Conservation (phyloP, 345 rosid genomes). For the Mercurialis annua region DNA sequence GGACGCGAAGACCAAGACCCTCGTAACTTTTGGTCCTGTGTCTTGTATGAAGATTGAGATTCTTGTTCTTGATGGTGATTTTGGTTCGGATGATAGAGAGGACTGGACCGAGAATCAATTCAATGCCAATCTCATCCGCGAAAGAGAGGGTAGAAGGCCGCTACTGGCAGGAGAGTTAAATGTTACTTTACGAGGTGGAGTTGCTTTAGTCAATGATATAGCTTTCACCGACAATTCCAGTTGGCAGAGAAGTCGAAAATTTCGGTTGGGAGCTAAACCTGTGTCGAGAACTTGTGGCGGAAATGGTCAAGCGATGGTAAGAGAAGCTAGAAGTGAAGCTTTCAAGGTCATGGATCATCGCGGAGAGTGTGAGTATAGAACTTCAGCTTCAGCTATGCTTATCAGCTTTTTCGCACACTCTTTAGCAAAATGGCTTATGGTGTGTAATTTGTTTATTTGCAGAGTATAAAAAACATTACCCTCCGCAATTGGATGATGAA, state of each 20-base stretch:
- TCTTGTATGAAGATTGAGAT: conserved; percentile 56
- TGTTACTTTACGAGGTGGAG: conserved; percentile 44
- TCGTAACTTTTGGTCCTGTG: conserved; percentile 38
- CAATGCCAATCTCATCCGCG: conserved; percentile 38
- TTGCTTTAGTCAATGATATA: conserved; percentile 40
- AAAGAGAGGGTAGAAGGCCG: conserved; percentile 70
- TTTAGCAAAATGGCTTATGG: conserved; percentile 2
- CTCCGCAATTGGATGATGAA: conserved; percentile 52
- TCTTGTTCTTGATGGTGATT: conserved; percentile 61
- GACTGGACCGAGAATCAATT: conserved; percentile 48
- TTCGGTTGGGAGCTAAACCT: conserved; percentile 65
- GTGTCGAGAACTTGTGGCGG: conserved; percentile 33
- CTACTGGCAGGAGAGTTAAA: conserved; percentile 59
- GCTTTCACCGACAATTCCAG: conserved; percentile 75
- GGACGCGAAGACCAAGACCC: conserved; percentile 36
- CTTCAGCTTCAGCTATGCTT: not conserved
- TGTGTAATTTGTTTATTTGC: conserved; percentile 11
- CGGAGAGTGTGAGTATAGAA: conserved; percentile 61
- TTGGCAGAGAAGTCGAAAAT: conserved; percentile 68
- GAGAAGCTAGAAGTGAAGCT: conserved; percentile 63
- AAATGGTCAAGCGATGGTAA: conserved; percentile 38
- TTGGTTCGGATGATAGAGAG: conserved; percentile 41
- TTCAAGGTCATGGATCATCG: conserved; percentile 79
- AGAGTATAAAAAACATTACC: conserved; percentile 76
- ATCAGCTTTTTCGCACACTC: not conserved